These are phyloP conservation scores for Sphagnurus paluster DNA, from an alignment of 1,284 basidiomycete genomes.

Conservation along the genomic window DNA sequence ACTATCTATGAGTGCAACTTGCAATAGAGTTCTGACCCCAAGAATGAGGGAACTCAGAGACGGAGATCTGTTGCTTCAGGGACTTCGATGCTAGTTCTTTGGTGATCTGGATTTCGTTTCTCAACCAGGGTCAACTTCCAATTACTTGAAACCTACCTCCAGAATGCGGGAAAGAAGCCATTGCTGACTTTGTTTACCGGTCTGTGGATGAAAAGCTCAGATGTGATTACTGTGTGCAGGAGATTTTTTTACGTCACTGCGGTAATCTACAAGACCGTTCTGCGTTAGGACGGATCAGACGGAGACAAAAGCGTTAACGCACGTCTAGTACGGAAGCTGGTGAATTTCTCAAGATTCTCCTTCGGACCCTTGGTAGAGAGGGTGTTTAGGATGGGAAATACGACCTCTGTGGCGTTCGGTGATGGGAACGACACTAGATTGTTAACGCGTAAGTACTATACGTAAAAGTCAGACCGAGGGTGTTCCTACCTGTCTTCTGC, in stretches of 20 bases:
- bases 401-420: slow-evolving; percentile 55
- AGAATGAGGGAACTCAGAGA: slow-evolving; percentile 82
- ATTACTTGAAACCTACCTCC: slow-evolving; percentile 46
- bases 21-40: slow-evolving; percentile 95
- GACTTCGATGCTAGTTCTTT: slow-evolving; percentile 54
- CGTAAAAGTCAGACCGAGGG: slow-evolving; percentile 14
- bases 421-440: slow-evolving; percentile 52
- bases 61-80: slow-evolving; percentile 57
- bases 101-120: slow-evolving; percentile 56
- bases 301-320: slow-evolving; percentile 32
- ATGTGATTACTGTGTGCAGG: slow-evolving; percentile 13
- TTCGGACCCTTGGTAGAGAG: slow-evolving; percentile 68
- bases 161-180: slow-evolving; percentile 81
- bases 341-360: slow-evolving; percentile 72
- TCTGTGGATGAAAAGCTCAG: slow-evolving; percentile 41
- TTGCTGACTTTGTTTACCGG: slow-evolving; percentile 77
- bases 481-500: slow-evolving; percentile 39
- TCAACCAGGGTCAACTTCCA: slow-evolving; percentile 7
- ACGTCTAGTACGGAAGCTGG: slow-evolving; percentile 74
- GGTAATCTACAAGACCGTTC: slow-evolving; percentile 58
- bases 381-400: slow-evolving; percentile 62
- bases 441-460: slow-evolving; percentile 16
- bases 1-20: slow-evolving; percentile 29
- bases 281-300: slow-evolving; percentile 38
- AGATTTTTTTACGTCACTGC: slow-evolving; percentile 60